A percentile compares a stretch with the other conserved stretches of the same genome.
Conservation (phyloP, 75 land plant genomes). For the Pinus albicaulis region DNA sequence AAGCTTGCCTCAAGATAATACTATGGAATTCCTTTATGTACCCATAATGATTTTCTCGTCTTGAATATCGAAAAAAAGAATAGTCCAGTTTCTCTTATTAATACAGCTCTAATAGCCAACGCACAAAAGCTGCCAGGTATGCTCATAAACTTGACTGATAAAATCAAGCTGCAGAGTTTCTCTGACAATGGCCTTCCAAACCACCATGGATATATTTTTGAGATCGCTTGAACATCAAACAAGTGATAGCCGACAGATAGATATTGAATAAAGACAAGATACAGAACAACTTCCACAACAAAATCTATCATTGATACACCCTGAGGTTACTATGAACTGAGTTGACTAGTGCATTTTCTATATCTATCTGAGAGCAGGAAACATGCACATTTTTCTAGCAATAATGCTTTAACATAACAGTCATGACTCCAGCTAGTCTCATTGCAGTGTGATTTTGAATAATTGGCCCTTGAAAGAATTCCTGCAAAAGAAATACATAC, state of each 20-base stretch:
- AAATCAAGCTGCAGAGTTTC: background rate
- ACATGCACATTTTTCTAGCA: background rate
- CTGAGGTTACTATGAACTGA: background rate
- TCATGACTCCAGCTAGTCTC: background rate
- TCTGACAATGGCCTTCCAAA: constrained; percentile 4
- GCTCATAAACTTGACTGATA: background rate
- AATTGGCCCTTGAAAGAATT: background rate
- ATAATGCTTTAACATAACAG: background rate
- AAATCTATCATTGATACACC: background rate
- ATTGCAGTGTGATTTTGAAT: background rate
- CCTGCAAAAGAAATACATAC: background rate
- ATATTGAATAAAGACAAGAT: background rate
- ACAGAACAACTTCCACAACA: background rate
- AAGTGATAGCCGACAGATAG: background rate
- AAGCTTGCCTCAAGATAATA: background rate
- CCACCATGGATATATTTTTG: background rate
- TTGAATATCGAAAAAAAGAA: background rate
- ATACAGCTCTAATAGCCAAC: background rate
- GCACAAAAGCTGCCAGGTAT: background rate
- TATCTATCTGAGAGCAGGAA: background rate
- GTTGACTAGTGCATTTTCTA: background rate
- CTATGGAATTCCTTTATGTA: background rate
- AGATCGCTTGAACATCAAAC: too few species aligned
- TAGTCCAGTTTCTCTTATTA: background rate
- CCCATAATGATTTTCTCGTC: background rate